Conservation (phyloP, 2,329 filamentous ascomycete genomes). For the Fusarium miscanthi region DNA sequence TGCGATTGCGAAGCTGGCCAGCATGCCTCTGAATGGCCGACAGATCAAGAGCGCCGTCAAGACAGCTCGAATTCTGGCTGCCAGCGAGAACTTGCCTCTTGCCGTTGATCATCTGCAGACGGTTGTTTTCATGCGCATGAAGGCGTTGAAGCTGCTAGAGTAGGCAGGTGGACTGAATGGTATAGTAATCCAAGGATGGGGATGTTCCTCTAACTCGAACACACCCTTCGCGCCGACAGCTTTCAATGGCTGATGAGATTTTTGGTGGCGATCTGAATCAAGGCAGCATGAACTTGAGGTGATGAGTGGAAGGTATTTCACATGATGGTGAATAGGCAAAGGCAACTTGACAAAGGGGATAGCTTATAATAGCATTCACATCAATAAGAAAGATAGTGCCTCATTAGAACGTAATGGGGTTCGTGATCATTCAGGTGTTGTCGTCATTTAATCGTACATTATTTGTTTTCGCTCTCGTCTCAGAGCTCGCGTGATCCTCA, state of each 20-base stretch:
- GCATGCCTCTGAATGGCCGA: slow-evolving; percentile 20
- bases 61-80: slow-evolving; percentile 13
- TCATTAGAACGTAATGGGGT: neutral
- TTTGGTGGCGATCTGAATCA: neutral
- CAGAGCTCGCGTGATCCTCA: neutral
- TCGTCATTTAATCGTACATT: slow-evolving; percentile 11
- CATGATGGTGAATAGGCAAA: neutral
- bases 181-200: neutral
- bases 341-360: neutral
- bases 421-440: slow-evolving; percentile 12
- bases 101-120: slow-evolving; percentile 3
- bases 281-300: neutral
- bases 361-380: neutral
- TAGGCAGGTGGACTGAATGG: fast-evolving
- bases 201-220: neutral
- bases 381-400: neutral
- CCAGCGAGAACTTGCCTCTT: neutral
- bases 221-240: neutral
- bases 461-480: neutral
- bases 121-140: slow-evolving; percentile 8
- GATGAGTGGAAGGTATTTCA: neutral
- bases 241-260: neutral
- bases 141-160: neutral
- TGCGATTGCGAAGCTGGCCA: neutral
- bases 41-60: slow-evolving; percentile 35